Evolutionary conservation across 2,329 filamentous ascomycete species (phyloP).

Genomic region (Zymoseptoria passerinii): DNA sequence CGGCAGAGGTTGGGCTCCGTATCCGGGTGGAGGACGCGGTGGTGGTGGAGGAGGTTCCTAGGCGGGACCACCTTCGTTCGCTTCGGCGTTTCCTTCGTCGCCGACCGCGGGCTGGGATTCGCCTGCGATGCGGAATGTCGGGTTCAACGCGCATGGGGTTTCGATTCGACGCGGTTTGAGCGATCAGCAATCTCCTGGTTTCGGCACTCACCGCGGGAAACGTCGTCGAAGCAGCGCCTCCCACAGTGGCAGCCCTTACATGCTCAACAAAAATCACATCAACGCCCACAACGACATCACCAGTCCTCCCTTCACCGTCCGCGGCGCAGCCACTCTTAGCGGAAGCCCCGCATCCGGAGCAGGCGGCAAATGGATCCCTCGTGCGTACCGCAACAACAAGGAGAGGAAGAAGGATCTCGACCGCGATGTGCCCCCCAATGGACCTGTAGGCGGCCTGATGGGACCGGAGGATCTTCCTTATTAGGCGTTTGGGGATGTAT

Average conservation of each 20-base stretch:
- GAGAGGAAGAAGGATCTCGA: background rate
- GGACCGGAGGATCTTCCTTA: background rate
- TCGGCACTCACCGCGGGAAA: background rate
- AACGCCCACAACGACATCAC: background rate
- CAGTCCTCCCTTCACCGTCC: background rate
- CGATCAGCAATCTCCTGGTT: background rate
- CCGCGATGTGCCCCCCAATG: background rate
- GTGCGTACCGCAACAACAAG: background rate
- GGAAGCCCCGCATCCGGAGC: background rate
- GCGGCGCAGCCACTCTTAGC: background rate
- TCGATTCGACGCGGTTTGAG: background rate
- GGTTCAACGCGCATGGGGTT: background rate
- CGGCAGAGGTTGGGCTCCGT: slow-evolving; percentile 14
- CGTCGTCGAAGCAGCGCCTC: background rate
- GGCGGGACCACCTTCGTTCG: background rate
- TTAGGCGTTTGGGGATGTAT: background rate
- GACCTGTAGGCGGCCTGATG: background rate
- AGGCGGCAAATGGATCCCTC: background rate
- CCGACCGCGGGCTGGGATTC: background rate
- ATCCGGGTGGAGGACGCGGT: background rate
- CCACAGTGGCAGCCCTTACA: background rate
- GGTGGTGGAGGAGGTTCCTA: background rate
- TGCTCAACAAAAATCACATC: background rate
- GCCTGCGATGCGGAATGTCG: background rate
- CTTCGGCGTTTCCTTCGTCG: background rate